Evolutionary conservation across 331 rosid species (phyloP).

Genomic region (Rosa hybrid): DNA sequence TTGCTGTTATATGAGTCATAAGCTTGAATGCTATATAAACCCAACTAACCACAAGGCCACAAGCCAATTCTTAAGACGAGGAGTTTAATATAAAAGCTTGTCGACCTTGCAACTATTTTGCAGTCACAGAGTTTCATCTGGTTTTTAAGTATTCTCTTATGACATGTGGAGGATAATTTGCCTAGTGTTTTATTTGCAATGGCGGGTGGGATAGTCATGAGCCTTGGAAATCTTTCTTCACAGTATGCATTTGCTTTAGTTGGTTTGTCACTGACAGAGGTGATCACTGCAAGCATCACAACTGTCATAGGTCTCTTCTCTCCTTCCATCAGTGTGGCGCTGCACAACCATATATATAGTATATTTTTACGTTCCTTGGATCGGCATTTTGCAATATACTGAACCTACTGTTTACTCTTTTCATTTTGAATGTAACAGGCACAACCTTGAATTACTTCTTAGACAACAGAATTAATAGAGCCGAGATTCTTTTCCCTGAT

Average conservation of each 20-base stretch:
- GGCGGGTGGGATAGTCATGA: slow-evolving; percentile 81
- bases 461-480: slow-evolving; percentile 78
- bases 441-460: slow-evolving; percentile 85
- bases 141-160: slow-evolving; percentile 15
- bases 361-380: background rate
- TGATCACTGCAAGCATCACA: slow-evolving; percentile 75
- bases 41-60: background rate
- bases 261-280: slow-evolving; percentile 85
- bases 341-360: background rate
- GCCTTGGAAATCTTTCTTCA: slow-evolving; percentile 76
- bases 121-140: slow-evolving; percentile 10
- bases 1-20: background rate
- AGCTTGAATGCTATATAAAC: background rate
- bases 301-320: slow-evolving; percentile 71
- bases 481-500: slow-evolving; percentile 88
- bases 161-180: slow-evolving; percentile 66
- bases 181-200: slow-evolving; percentile 79
- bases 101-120: background rate
- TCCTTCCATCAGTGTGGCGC: background rate
- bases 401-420: slow-evolving; percentile 4
- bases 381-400: background rate
- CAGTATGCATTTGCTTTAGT: slow-evolving; percentile 92
- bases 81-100: no score
- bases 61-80: background rate
- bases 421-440: slow-evolving; percentile 46